Evolutionary conservation across 805 yeast species (phyloP).

Genomic region (Wickerhamomyces bovis): DNA sequence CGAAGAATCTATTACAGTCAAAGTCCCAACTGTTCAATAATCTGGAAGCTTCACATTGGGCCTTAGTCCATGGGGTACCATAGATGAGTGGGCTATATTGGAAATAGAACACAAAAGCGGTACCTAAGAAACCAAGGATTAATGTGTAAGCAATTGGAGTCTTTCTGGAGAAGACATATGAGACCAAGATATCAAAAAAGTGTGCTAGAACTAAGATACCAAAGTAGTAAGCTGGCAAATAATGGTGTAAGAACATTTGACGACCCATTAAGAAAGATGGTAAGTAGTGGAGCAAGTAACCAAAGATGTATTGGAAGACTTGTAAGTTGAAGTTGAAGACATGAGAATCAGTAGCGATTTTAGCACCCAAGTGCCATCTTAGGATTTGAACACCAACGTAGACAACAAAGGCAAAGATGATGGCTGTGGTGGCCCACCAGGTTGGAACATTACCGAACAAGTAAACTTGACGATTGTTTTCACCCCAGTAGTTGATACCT

Average conservation of each 20-base stretch:
- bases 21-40: conserved; percentile 77
- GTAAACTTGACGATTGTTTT: conserved; percentile 55
- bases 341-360: conserved; percentile 42
- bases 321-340: conserved; percentile 63
- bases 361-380: conserved; percentile 61
- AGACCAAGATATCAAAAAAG: conserved; percentile 46
- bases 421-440: conserved; percentile 67
- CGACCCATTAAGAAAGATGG: conserved; percentile 88
- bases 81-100: conserved; percentile 69
- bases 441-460: conserved; percentile 72
- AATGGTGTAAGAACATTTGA: conserved; percentile 90
- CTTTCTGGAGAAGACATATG: conserved; percentile 36
- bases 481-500: conserved; percentile 80
- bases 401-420: conserved; percentile 44
- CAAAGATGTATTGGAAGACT: conserved; percentile 53
- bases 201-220: conserved; percentile 76
- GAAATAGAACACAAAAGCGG: conserved; percentile 48
- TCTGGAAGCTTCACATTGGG: conserved; percentile 56
- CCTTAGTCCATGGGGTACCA: conserved; percentile 75
- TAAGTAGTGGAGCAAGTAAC: conserved; percentile 65
- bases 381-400: conserved; percentile 39
- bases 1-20: conserved; percentile 53
- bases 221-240: conserved; percentile 88
- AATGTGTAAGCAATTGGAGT: conserved; percentile 39
- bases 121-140: conserved; percentile 42